Conservation (phyloP, 192 early-diverging fungal species). For the Glomus cerebriforme region DNA sequence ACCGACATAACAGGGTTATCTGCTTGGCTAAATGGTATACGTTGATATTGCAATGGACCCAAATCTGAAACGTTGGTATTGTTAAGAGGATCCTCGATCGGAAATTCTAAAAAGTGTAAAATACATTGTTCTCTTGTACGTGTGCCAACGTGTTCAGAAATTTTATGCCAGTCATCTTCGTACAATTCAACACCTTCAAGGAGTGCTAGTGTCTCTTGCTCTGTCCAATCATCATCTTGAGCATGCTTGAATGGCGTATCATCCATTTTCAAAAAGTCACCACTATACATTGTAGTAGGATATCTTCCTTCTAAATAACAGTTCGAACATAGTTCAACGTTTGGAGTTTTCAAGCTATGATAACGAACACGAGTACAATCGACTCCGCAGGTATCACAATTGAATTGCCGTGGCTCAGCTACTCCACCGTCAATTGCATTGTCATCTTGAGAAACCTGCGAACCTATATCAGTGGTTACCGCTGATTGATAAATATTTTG, state of each 20-base stretch:
- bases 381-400: constrained; percentile 82
- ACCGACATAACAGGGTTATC: constrained; percentile 93
- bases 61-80: constrained; percentile 42
- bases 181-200: constrained; percentile 93
- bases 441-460: constrained; percentile 44
- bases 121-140: constrained; percentile 90
- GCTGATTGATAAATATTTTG: constrained; percentile 56
- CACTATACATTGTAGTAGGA: constrained; percentile 75
- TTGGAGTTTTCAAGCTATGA: constrained; percentile 72
- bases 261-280: constrained; percentile 87
- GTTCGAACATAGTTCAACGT: constrained; percentile 78
- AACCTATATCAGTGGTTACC: constrained; percentile 26
- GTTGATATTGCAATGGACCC: constrained; percentile 70
- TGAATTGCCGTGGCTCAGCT: constrained; percentile 46
- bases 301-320: constrained; percentile 96
- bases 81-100: constrained; percentile 84
- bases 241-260: constrained; percentile 48
- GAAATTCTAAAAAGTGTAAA: constrained; percentile 83
- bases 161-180: constrained; percentile 91
- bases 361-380: constrained; percentile 82
- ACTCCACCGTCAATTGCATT: constrained; percentile 42
- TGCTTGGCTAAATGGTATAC: constrained; percentile 73
- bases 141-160: constrained; percentile 92
- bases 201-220: constrained; percentile 83
- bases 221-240: constrained; percentile 75